Conservation (phyloP, 2,329 filamentous ascomycete species). For the Stachybotrys echinatus region DNA sequence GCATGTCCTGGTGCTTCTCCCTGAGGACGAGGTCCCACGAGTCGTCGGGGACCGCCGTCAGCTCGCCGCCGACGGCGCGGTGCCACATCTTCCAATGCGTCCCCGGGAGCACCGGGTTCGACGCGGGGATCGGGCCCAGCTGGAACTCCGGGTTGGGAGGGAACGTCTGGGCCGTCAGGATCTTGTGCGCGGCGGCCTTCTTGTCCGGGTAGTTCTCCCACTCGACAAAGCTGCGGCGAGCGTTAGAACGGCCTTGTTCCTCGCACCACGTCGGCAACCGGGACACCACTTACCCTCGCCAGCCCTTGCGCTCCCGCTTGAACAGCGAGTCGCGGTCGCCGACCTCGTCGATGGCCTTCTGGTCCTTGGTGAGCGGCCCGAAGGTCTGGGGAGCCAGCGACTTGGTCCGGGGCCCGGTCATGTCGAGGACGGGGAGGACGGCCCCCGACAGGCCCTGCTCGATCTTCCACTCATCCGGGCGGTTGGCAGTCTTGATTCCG, state of each 20-base stretch:
- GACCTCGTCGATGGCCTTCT: neutral
- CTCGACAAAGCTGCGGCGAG: too few relatives aligned
- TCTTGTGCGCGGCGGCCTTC: conserved; percentile 51
- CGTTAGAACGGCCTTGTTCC: conserved; percentile 38
- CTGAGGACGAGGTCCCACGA: conserved; percentile 50
- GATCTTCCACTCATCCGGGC: neutral
- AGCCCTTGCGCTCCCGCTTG: conserved; percentile 22
- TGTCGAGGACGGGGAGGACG: neutral
- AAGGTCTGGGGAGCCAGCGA: neutral
- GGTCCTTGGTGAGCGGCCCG: neutral
- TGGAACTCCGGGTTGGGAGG: conserved; percentile 47
- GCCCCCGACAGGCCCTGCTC: neutral
- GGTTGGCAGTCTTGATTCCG: too few relatives aligned
- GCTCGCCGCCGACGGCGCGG: conserved; percentile 34
- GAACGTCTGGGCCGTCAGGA: conserved; percentile 25
- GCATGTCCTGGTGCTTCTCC: conserved; percentile 54
- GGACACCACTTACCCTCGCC: conserved; percentile 29
- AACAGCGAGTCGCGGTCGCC: conserved; percentile 19
- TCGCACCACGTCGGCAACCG: too few relatives aligned
- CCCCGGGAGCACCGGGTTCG: conserved; percentile 53
- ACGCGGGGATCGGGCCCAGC: conserved; percentile 46
- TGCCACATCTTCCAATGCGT: conserved; percentile 55
- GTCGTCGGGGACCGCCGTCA: conserved; percentile 46
- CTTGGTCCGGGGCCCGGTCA: neutral
- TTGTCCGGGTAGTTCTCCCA: conserved; percentile 68